phyloP scores from a whole-genome alignment of 2,329 filamentous ascomycete species.

The Ophiosphaerella herpotricha region DNA sequence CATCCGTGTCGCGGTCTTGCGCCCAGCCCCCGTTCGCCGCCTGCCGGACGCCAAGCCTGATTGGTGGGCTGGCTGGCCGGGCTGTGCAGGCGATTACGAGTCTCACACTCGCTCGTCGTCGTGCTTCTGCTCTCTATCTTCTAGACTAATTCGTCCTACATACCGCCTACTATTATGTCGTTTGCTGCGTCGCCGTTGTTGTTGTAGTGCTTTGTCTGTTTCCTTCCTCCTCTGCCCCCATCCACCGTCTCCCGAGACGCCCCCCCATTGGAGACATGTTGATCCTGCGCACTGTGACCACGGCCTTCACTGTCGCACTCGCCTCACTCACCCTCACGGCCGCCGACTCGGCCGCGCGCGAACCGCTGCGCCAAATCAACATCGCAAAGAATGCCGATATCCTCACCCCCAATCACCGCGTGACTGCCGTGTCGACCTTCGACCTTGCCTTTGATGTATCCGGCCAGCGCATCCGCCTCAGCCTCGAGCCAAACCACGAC shows the following conservation, averaged over 20 bases:
- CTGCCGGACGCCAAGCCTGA: conserved; percentile 16
- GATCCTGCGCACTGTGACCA: conserved; percentile 27
- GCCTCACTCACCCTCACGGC: conserved; percentile 28
- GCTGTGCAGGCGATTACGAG: conserved; percentile 32
- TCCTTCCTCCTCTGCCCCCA: conserved; percentile 4
- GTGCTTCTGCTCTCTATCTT: conserved; percentile 2
- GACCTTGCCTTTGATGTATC: conserved; percentile 79
- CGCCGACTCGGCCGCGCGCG: conserved; percentile 56
- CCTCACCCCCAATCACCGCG: conserved; percentile 75
- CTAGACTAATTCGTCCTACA: background rate
- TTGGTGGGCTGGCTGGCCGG: conserved; percentile 10
- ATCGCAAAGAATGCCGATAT: conserved; percentile 76
- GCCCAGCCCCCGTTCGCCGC: conserved; percentile 21
- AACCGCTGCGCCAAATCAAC: conserved; percentile 75
- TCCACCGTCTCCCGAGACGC: conserved; percentile 11
- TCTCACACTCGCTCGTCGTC: conserved; percentile 16
- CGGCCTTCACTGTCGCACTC: conserved; percentile 26
- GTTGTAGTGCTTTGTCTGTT: background rate
- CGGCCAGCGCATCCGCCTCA: conserved; percentile 71
- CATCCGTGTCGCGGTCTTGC: conserved; percentile 23
- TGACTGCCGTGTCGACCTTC: conserved; percentile 81
- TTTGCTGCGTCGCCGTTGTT: conserved; percentile 27
- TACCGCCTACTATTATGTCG: conserved; percentile 25
- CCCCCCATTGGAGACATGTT: conserved; percentile 23
- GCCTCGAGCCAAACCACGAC: conserved; percentile 88